Evolutionary conservation across 208 protist genomes (phyloP).

Genomic region (Leishmania major): DNA sequence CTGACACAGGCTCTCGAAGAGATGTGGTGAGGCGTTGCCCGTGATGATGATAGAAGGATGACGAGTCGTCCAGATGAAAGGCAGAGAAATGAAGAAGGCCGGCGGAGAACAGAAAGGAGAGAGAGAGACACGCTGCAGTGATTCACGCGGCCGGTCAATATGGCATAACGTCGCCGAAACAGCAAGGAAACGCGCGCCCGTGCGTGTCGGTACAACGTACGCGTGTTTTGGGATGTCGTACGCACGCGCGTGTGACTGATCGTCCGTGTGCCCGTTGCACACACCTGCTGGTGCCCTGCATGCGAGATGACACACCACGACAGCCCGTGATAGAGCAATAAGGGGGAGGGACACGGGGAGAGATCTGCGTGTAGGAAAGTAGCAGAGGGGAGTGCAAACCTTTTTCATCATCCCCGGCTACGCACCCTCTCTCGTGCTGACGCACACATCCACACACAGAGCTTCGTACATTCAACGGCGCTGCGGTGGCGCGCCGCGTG

Average conservation of each 20-base stretch:
- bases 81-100: not conserved
- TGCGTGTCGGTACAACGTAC: not conserved
- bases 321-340: not conserved
- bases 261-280: not conserved
- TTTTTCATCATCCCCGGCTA: not conserved
- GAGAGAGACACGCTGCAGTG: not conserved
- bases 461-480: not conserved
- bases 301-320: not conserved
- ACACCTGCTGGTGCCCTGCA: not conserved
- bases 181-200: not conserved
- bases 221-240: no score
- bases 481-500: not conserved
- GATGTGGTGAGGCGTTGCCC: not conserved
- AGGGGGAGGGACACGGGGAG: not conserved
- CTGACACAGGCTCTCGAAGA: not conserved
- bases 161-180: not conserved
- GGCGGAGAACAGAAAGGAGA: not conserved
- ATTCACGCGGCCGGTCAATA: not conserved
- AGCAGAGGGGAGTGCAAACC: not conserved
- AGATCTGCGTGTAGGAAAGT: not conserved
- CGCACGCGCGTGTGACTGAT: not conserved
- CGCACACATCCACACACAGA: not conserved
- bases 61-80: not conserved
- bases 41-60: not conserved
- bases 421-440: not conserved